Base-by-base conservation (phyloP, 306 rosid species). In the Myrica gale region DNA sequence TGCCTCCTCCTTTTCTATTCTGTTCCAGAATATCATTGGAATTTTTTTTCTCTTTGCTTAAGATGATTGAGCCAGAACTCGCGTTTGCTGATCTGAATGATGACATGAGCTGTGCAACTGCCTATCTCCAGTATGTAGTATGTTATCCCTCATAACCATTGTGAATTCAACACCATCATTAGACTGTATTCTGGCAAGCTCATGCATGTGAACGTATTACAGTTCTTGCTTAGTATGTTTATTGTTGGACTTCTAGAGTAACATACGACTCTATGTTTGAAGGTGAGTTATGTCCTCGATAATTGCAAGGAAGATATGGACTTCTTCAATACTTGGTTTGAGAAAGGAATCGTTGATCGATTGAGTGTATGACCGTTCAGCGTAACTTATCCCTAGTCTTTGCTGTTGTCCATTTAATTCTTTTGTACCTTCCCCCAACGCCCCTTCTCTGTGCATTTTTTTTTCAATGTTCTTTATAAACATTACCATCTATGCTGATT, bases 11-110 rank as follows among this genome's bases (percentile, higher is more conserved):
- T 80, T 17, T 1, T 75, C 21, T 62, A 53, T 67, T 45, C 23
- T 75, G 77, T 37, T 69, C 72, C 66, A 37, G 70, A 73, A n/a
- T 76, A 46, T 80, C 75, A 78, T 63, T 20, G 26, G 57, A 63
- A 6, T 53, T 76, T 10, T 43, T 80, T 69, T 42, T 50, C 71
- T 78, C 60, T 42, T 80, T 74, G 23, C 41, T 78, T 69, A 74
- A 94, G 98, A 95, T 95, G 98, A 92, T 95, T 83, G 97, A 95
- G 68, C 96, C 98, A 0, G 98, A 95, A 87, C 97, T 95, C 80
- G 96, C 98, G 66, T 95, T 95, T 84, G 97, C 98, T 79, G 97
- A 95, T 85, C 92, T 95, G 63, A 76, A 90, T 68, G 98, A 95
- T 67, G 97, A 95, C 88, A 92, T 92, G 97, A 93, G 97, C 76